A percentile compares a stretch with the other conserved stretches of the same genome.
Evolutionary conservation across 1,284 basidiomycete genomes (phyloP).

Genomic region (Chalciporus sp.): DNA sequence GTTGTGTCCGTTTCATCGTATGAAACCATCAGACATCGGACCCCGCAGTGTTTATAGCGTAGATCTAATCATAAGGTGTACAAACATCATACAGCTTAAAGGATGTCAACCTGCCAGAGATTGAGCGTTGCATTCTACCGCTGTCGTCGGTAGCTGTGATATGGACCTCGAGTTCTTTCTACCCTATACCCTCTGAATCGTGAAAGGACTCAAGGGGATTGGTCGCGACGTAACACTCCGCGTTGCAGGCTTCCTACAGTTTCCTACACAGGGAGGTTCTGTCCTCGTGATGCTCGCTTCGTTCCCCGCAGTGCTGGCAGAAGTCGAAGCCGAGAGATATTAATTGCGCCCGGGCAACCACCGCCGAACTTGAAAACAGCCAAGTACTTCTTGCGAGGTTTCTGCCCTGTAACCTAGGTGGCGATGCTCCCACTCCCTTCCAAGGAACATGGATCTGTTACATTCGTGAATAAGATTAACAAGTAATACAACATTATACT

Average conservation of each 20-base stretch:
- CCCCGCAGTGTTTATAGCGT: not conserved
- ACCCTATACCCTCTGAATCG: constrained; percentile 5
- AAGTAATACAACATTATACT: constrained; percentile 26
- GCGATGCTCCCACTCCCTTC: not conserved
- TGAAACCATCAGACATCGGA: constrained; percentile 36
- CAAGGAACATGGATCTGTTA: not conserved
- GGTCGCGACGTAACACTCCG: constrained; percentile 3
- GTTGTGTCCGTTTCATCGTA: too few relatives aligned
- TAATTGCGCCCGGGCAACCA: constrained; percentile 11
- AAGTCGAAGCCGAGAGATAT: constrained; percentile 7
- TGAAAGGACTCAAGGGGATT: not conserved
- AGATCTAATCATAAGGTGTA: not conserved
- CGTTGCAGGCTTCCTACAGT: constrained; percentile 3
- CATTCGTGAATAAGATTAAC: constrained; percentile 24
- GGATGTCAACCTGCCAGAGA: too few relatives aligned
- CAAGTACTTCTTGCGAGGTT: not conserved
- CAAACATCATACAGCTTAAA: too few relatives aligned
- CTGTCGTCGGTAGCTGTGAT: too few relatives aligned
- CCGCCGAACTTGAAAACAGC: not conserved
- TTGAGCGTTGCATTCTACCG: too few relatives aligned
- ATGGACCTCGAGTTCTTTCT: not conserved
- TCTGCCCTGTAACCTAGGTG: not conserved
- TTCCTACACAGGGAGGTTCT: constrained; percentile 7
- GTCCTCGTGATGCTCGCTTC: constrained; percentile 1
- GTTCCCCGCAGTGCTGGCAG: constrained; percentile 8